These are phyloP conservation scores for Tolypocladium paradoxum DNA, from an alignment of 2,329 filamentous ascomycete species.

Conservation along the genomic window DNA sequence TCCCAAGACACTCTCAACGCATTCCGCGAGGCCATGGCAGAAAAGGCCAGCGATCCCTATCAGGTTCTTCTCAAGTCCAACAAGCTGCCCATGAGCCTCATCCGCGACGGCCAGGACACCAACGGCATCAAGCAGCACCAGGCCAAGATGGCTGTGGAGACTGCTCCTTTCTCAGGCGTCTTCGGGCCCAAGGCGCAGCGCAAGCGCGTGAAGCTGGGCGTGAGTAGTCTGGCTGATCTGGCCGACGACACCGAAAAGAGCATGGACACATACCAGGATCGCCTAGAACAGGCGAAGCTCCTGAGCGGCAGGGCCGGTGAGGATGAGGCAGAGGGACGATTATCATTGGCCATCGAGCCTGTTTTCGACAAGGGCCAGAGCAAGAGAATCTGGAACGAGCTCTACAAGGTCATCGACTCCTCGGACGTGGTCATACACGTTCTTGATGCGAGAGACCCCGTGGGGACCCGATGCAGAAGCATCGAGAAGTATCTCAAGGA, in stretches of 20 bases:
- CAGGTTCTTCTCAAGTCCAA: constrained; percentile 93
- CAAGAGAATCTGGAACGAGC: constrained; percentile 94
- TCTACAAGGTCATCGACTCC: constrained; percentile 91
- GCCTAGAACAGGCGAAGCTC: constrained; percentile 66
- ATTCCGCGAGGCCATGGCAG: constrained; percentile 86
- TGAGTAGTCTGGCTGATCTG: constrained; percentile 71
- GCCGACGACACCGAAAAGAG: constrained; percentile 70
- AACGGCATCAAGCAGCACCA: constrained; percentile 87
- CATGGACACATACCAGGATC: constrained; percentile 72
- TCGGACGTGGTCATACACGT: constrained; percentile 96
- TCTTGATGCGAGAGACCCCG: constrained; percentile 76
- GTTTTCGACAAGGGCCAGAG: constrained; percentile 93
- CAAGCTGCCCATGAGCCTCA: constrained; percentile 92
- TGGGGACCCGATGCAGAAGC: constrained; percentile 74
- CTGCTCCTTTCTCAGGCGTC: constrained; percentile 72
- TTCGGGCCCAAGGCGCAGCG: constrained; percentile 91
- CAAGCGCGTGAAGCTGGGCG: constrained; percentile 82
- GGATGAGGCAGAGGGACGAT: constrained; percentile 36
- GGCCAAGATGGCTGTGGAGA: constrained; percentile 89
- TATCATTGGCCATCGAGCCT: constrained; percentile 61
- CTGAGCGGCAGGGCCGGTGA: constrained; percentile 59
- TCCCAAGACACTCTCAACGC: constrained; percentile 77
- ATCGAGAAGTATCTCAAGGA: constrained; percentile 82
- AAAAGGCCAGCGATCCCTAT: constrained; percentile 83
- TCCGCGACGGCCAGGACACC: constrained; percentile 63